Evolutionary conservation across 257 asterid genomes (phyloP).

Genomic region (Przewalskia tangutica): DNA sequence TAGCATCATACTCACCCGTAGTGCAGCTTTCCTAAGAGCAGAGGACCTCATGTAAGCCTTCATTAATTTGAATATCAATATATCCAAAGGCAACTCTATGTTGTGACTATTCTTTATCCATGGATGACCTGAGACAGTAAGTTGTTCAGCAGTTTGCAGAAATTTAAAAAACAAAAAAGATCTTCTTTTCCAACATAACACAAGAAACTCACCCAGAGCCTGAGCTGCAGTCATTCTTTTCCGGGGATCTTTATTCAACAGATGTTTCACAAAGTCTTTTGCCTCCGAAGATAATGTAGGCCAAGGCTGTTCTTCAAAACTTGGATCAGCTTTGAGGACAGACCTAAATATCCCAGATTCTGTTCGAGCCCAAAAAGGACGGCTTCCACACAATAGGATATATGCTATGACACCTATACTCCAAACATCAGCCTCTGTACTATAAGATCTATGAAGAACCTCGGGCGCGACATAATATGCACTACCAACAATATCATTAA

Average conservation of each 20-base stretch:
- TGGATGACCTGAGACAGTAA: constrained; percentile 73
- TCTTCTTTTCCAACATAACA: background rate
- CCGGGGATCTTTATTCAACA: constrained; percentile 81
- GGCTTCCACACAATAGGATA: constrained; percentile 75
- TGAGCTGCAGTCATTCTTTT: constrained; percentile 94
- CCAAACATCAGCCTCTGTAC: constrained; percentile 96
- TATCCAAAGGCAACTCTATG: constrained; percentile 67
- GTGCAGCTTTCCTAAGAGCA: constrained; percentile 88
- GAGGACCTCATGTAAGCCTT: constrained; percentile 87
- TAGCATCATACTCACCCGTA: constrained; percentile 39
- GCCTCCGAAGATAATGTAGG: constrained; percentile 73
- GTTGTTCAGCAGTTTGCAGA: background rate
- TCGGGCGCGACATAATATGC: constrained; percentile 99
- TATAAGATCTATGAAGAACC: constrained; percentile 81
- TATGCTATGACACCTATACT: constrained; percentile 86
- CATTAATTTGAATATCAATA: constrained; percentile 70
- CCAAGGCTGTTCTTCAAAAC: constrained; percentile 84
- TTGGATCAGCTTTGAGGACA: constrained; percentile 85
- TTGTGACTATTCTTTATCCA: constrained; percentile 57
- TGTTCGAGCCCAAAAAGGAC: constrained; percentile 96
- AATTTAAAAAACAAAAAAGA: background rate
- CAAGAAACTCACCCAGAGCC: constrained; percentile 62
- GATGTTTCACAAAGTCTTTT: constrained; percentile 70
- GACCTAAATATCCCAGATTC: constrained; percentile 92
- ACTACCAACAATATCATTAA: constrained; percentile 90